Base-by-base conservation (phyloP, 768 basidiomycete species). In the Russula griseocarnosa region DNA sequence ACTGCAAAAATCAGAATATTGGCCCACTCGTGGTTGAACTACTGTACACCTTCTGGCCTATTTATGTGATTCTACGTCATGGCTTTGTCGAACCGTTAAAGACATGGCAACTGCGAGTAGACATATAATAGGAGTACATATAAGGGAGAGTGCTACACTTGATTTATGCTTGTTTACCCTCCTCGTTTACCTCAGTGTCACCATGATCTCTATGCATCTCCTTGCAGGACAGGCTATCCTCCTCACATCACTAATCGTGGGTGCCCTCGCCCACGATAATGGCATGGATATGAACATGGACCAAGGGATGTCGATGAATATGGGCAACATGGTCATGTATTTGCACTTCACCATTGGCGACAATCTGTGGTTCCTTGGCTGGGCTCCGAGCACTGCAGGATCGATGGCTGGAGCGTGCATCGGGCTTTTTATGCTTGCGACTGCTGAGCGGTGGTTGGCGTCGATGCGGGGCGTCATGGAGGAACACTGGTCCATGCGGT, bases 331-430 rank as follows among this genome's bases (percentile, higher is more conserved):
- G 86, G 67, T 81, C 3, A 71, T 81, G 20, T 87, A 81, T 68
- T 74, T 88, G 13, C 89, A 90, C 72, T 86, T 89, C 69, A 82
- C 79, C 5, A 78, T 78, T 11, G 85, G 83, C 32, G 88, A 90
- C 71, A 81, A 30, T 70, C 70, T 74, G 34, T 75, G 74, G 73
- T 79, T 74, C 67, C 38, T 67, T n/a, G 86, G 84, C 2, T 95
- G 93, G 93, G 85, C 86, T 0, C 92, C 93, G 0, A 71, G 75
- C 3, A 80, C 77, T 26, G 69, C 73, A 0, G 86, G 88, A 0
- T 82, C 90, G 5, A 83, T 92, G 72, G 78, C 83, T 3, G 92
- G 90, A 11, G 79, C 92, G 0, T 92, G 90, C 66, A 77, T 95
- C 18, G 94, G 84, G 0, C 71, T 96, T 18, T 87, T 94, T 70